Percentiles rank a stretch among this genome's conserved stretches.
Evolutionary conservation across 768 basidiomycete genomes (phyloP).

Genomic region (Pisolithus microcarpus): DNA sequence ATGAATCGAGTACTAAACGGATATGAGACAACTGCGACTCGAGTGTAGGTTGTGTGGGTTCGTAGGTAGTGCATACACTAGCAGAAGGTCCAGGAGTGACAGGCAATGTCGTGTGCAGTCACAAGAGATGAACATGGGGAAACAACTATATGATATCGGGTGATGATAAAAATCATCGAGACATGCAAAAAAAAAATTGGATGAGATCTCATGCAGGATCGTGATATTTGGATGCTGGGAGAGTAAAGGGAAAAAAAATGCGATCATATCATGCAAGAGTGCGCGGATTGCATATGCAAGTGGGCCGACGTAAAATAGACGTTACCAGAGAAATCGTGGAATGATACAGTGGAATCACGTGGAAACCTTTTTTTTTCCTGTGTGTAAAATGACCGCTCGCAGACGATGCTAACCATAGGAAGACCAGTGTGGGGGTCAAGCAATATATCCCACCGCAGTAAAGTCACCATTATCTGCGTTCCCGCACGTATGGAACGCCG

Average conservation of each 20-base stretch:
- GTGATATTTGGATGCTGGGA: not conserved
- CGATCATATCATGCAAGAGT: not conserved
- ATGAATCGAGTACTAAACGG: not conserved
- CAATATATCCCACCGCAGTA: not conserved
- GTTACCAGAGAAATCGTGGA: not conserved
- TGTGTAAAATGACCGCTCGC: not conserved
- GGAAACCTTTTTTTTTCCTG: not conserved
- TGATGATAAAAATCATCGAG: not conserved
- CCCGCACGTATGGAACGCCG: constrained; percentile 30
- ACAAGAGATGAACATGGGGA: not conserved
- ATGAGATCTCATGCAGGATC: not conserved
- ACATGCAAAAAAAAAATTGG: not conserved
- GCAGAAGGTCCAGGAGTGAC: not conserved
- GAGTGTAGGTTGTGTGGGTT: not conserved
- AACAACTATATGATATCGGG: not conserved
- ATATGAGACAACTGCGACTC: not conserved
- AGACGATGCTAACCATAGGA: not conserved
- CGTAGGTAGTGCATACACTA: not conserved
- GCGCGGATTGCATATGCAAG: not conserved
- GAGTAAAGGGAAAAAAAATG: not conserved
- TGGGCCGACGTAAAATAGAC: not conserved
- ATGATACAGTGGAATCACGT: not conserved
- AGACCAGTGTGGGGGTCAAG: not conserved
- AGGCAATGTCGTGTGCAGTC: not conserved
- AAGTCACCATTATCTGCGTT: constrained; percentile 18